Evolutionary conservation across 164 flowering plant species (phyloP).

Genomic region (Piper longum): DNA sequence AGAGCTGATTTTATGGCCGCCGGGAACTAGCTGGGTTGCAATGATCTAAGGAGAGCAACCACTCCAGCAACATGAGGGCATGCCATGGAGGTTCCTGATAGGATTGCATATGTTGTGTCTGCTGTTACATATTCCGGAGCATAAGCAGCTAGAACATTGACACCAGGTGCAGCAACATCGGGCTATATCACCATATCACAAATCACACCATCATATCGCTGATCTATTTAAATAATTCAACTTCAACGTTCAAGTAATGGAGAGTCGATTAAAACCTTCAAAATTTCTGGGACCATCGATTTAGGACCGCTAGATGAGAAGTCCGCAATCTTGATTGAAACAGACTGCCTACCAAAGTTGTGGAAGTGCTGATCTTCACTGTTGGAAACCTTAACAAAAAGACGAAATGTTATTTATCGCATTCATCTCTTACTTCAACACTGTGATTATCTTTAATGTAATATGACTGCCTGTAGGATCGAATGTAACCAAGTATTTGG

Average conservation of each 20-base stretch:
- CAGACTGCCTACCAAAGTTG: slow-evolving; percentile 22
- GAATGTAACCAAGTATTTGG: slow-evolving; percentile 23
- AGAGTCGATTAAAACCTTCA: neutral
- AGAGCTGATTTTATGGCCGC: slow-evolving; percentile 53
- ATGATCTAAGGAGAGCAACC: slow-evolving; percentile 39
- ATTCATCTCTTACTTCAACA: no score
- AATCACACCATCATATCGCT: slow-evolving; percentile 13
- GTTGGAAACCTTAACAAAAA: slow-evolving; percentile 15
- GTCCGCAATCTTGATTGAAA: slow-evolving; percentile 5
- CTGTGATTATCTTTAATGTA: no score
- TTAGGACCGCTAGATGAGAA: slow-evolving; percentile 2
- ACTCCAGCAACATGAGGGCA: slow-evolving; percentile 40
- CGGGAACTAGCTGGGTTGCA: slow-evolving; percentile 52
- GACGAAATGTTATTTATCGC: neutral
- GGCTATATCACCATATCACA: slow-evolving; percentile 9
- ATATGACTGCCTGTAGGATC: slow-evolving; percentile 14
- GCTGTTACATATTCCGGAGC: neutral
- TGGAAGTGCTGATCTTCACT: slow-evolving; percentile 22
- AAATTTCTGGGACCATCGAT: neutral
- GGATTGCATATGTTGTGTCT: slow-evolving; percentile 6
- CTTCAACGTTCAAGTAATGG: no score
- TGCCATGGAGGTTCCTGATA: slow-evolving; percentile 54
- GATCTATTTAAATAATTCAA: no score
- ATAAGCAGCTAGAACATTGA: slow-evolving; percentile 11
- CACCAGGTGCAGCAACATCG: slow-evolving; percentile 19